A percentile compares a stretch with the other conserved stretches of the same genome.
Conservation (phyloP, 371 early-diverging fungal genomes). For the Mucor irregularis region DNA sequence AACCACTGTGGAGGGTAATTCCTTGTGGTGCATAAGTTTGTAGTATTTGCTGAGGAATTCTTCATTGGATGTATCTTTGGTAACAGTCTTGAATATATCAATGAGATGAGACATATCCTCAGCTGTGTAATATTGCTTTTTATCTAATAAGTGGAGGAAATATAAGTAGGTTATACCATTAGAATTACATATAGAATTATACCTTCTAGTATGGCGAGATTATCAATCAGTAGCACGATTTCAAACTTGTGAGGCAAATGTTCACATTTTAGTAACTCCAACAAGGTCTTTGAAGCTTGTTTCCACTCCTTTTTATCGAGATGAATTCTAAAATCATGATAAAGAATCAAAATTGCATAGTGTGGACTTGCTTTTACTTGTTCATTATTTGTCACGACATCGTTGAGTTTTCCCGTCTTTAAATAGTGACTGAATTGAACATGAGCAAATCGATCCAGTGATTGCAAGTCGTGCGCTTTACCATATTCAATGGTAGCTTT, state of each 20-base stretch:
- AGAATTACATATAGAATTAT: neutral
- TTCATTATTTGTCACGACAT: constrained; percentile 13
- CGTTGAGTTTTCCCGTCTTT: constrained; percentile 16
- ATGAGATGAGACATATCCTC: neutral
- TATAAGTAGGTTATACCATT: neutral
- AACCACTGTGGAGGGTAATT: neutral
- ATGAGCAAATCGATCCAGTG: constrained; percentile 26
- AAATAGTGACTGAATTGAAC: constrained; percentile 18
- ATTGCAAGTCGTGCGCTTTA: constrained; percentile 19
- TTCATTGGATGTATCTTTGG: neutral
- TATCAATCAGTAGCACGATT: constrained; percentile 17
- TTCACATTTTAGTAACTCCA: neutral
- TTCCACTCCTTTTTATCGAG: constrained; percentile 10
- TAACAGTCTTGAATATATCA: neutral
- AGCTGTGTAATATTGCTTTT: neutral
- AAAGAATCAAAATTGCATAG: constrained; percentile 23
- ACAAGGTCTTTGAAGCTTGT: constrained; percentile 1
- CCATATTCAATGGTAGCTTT: constrained; percentile 28
- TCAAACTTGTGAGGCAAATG: constrained; percentile 13
- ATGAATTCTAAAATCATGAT: constrained; percentile 12
- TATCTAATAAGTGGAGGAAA: constrained; percentile 1
- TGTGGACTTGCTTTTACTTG: constrained; percentile 15
- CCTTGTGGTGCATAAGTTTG: neutral
- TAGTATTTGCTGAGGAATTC: constrained; percentile 15
- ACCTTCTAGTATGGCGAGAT: constrained; percentile 13